Evolutionary conservation across 2,329 filamentous ascomycete species (phyloP).

Genomic region (Pyrenophora graminea): DNA sequence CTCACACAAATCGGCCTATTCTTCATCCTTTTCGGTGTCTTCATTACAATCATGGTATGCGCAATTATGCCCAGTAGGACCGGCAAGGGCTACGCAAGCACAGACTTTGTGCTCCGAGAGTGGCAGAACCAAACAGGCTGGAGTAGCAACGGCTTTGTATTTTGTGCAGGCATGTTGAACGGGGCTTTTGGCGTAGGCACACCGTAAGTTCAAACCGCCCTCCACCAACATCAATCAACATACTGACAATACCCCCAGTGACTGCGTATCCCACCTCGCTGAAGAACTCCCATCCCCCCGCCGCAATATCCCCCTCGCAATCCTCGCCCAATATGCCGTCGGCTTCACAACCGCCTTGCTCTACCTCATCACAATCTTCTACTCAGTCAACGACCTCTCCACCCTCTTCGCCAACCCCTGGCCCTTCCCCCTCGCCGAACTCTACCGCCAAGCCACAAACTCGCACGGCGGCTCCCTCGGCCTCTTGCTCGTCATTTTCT

Average conservation of each 20-base stretch:
- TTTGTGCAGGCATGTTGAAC: conserved; percentile 68
- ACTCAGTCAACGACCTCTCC: conserved; percentile 62
- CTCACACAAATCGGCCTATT: conserved; percentile 61
- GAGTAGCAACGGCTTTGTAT: conserved; percentile 62
- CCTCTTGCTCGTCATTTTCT: conserved; percentile 57
- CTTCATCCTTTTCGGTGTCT: conserved; percentile 57
- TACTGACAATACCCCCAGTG: conserved; percentile 35
- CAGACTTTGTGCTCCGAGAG: conserved; percentile 52
- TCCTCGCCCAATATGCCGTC: conserved; percentile 45
- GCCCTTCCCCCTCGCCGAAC: conserved; percentile 66
- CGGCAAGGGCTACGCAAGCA: conserved; percentile 49
- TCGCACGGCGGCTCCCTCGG: conserved; percentile 48
- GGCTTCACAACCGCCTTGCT: conserved; percentile 44
- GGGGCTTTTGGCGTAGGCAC: conserved; percentile 71
- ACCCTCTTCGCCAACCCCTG: conserved; percentile 55
- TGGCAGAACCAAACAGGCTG: conserved; percentile 55
- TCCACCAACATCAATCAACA: background rate
- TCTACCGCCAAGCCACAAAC: conserved; percentile 60
- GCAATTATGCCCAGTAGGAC: conserved; percentile 58
- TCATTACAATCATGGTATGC: conserved; percentile 61
- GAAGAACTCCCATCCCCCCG: conserved; percentile 53
- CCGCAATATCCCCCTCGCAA: conserved; percentile 48
- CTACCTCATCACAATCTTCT: conserved; percentile 54
- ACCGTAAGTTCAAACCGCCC: conserved; percentile 42
- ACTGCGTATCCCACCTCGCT: conserved; percentile 68